phyloP scores from a whole-genome alignment of 345 rosid genomes.

The Excoecaria cochinchinensis region DNA sequence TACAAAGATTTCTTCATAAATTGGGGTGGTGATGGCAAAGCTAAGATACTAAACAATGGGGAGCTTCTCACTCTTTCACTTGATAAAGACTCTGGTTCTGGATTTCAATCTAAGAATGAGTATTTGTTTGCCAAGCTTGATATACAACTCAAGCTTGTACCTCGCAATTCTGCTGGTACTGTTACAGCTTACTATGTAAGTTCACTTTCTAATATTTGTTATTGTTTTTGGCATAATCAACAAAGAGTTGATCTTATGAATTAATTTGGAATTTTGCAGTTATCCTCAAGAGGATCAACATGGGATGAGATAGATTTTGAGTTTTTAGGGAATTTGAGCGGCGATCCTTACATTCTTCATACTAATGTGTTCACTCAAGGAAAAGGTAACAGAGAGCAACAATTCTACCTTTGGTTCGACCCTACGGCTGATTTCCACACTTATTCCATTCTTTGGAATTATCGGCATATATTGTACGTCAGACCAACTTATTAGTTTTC shows the following conservation, averaged over 20 bases:
- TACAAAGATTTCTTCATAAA: constrained; percentile 53
- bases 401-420: constrained; percentile 67
- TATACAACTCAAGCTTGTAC: constrained; percentile 53
- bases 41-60: constrained; percentile 42
- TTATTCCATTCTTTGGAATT: constrained; percentile 63
- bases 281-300: too few relatives aligned
- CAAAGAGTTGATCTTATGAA: too few relatives aligned
- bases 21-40: constrained; percentile 54
- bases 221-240: constrained; percentile 41
- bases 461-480: constrained; percentile 52
- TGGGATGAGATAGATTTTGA: too few relatives aligned
- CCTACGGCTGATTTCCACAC: constrained; percentile 67
- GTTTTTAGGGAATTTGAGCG: too few relatives aligned
- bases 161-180: constrained; percentile 61
- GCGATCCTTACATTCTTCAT: too few relatives aligned
- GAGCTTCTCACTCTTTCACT: constrained; percentile 50
- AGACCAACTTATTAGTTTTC: too few relatives aligned
- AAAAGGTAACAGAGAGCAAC: too few relatives aligned
- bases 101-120: constrained; percentile 54
- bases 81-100: constrained; percentile 50
- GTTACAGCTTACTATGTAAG: constrained; percentile 59
- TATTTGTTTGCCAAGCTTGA: constrained; percentile 49
- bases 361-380: too few relatives aligned
- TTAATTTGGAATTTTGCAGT: too few relatives aligned
- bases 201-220: not conserved